Percentiles rank a stretch among this genome's conserved stretches.
phyloP scores from a whole-genome alignment of 1,284 basidiomycete genomes.

The Chalciporus sp. region DNA sequence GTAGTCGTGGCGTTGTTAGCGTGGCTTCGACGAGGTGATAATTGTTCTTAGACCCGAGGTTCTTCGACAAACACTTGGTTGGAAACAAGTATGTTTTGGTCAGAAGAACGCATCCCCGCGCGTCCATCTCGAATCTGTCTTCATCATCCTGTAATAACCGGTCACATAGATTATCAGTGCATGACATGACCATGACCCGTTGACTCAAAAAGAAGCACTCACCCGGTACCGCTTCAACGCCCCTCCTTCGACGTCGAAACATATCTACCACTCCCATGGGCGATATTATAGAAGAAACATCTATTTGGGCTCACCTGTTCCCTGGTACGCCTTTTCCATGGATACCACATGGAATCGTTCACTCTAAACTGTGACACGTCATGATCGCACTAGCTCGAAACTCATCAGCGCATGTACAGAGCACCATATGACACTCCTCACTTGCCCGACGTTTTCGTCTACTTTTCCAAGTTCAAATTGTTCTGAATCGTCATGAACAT shows the following conservation, averaged over 20 bases:
- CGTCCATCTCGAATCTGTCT: constrained; percentile 98
- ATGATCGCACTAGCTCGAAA: constrained; percentile 88
- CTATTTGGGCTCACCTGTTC: constrained; percentile 69
- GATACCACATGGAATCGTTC: constrained; percentile 92
- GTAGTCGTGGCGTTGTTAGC: no score
- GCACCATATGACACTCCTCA: constrained; percentile 37
- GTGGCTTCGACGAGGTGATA: no score
- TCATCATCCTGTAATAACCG: constrained; percentile 99
- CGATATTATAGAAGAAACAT: constrained; percentile 13
- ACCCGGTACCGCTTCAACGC: constrained; percentile 89
- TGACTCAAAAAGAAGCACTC: constrained; percentile 28
- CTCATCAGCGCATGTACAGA: constrained; percentile 7
- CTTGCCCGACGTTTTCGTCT: constrained; percentile 95
- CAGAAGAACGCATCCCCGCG: constrained; percentile 97
- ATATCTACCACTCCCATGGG: constrained; percentile 62
- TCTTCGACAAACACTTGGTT: no score
- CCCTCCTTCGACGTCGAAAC: constrained; percentile 90
- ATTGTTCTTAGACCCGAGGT: no score
- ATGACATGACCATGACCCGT: constrained; percentile 2
- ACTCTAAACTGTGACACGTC: constrained; percentile 97
- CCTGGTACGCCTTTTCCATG: constrained; percentile 99
- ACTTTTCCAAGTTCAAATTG: constrained; percentile 95
- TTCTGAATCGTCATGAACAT: no score
- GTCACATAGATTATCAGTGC: constrained; percentile 23
- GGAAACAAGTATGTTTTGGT: constrained; percentile 97